Percentiles rank a stretch among this genome's conserved stretches.
Conservation (phyloP, 495 filamentous ascomycete species). For the Daldinia loculata region DNA sequence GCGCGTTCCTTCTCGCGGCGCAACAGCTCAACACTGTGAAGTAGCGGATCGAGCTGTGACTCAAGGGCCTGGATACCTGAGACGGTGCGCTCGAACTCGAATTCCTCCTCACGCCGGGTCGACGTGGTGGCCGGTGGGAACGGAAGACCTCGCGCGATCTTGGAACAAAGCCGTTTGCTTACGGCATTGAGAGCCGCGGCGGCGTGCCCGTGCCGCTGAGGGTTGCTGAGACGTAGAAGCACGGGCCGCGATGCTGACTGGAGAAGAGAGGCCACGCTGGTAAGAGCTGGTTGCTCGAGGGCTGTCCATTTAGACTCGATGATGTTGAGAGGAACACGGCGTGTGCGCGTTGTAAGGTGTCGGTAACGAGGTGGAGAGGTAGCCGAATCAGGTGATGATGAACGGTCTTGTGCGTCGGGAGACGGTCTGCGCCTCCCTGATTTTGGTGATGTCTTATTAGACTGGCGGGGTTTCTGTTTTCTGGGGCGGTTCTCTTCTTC, state of each 20-base stretch:
- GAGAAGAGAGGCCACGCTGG: slow-evolving; percentile 50
- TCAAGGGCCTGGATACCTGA: slow-evolving; percentile 50
- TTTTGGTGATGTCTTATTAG: slow-evolving; percentile 14
- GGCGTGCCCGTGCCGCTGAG: slow-evolving; percentile 49
- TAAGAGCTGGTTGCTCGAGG: slow-evolving; percentile 50
- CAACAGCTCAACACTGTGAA: slow-evolving; percentile 57
- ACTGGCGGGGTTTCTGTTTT: slow-evolving; percentile 11
- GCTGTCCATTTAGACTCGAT: slow-evolving; percentile 58
- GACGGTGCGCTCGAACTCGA: slow-evolving; percentile 56
- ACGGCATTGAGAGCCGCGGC: slow-evolving; percentile 48
- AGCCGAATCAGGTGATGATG: slow-evolving; percentile 38
- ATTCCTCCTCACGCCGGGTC: slow-evolving; percentile 49
- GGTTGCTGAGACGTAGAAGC: slow-evolving; percentile 51
- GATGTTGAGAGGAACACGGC: slow-evolving; percentile 51
- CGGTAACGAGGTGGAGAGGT: slow-evolving; percentile 44
- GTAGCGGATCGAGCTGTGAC: slow-evolving; percentile 52
- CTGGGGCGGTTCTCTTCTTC: slow-evolving; percentile 17
- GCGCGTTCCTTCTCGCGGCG: slow-evolving; percentile 52
- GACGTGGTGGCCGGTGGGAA: slow-evolving; percentile 52
- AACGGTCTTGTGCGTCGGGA: slow-evolving; percentile 28
- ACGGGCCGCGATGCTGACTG: slow-evolving; percentile 51
- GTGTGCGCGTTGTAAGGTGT: slow-evolving; percentile 53
- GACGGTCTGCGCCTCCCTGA: slow-evolving; percentile 18
- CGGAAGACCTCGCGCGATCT: slow-evolving; percentile 52
- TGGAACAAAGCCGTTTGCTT: slow-evolving; percentile 46